These are phyloP conservation scores for Curvularia hawaiiensis DNA, from an alignment of 2,329 filamentous ascomycete species.

Conservation along the genomic window DNA sequence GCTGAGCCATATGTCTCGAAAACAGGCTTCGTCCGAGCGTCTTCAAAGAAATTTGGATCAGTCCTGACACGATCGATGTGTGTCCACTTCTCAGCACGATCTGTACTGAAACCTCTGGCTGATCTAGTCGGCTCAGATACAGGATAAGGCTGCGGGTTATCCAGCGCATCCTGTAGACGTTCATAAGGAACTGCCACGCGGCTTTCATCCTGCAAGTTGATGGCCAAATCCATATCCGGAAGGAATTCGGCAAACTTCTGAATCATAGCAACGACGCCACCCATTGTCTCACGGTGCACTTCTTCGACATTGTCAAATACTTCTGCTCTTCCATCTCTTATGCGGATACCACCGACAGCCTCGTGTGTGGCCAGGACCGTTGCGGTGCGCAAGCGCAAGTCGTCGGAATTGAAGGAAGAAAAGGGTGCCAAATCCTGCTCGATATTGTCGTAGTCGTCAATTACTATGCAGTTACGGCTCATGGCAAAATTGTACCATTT, in stretches of 20 bases:
- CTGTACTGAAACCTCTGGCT: constrained; percentile 44
- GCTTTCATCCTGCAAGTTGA: constrained; percentile 67
- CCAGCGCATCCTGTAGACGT: constrained; percentile 33
- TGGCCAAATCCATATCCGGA: constrained; percentile 67
- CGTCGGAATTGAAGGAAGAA: constrained; percentile 56
- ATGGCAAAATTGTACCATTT: constrained; percentile 64
- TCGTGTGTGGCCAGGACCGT: constrained; percentile 59
- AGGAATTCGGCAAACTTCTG: constrained; percentile 55
- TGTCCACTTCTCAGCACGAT: constrained; percentile 49
- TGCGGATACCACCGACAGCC: constrained; percentile 60
- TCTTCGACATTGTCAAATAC: constrained; percentile 52
- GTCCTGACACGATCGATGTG: constrained; percentile 31
- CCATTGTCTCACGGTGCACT: constrained; percentile 64
- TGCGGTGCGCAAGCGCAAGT: constrained; percentile 59
- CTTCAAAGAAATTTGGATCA: constrained; percentile 36
- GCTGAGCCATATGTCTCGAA: constrained; percentile 51
- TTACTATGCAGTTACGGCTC: constrained; percentile 56
- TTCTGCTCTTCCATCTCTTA: constrained; percentile 58
- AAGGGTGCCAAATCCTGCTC: constrained; percentile 62
- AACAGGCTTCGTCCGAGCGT: constrained; percentile 45
- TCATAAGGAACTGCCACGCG: constrained; percentile 60
- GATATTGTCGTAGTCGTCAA: constrained; percentile 67
- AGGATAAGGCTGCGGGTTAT: constrained; percentile 31
- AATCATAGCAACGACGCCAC: constrained; percentile 60
- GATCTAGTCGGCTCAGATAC: constrained; percentile 28